These are phyloP conservation scores for Flagelloscypha sp. DNA, from an alignment of 768 basidiomycete genomes.

Conservation along the genomic window DNA sequence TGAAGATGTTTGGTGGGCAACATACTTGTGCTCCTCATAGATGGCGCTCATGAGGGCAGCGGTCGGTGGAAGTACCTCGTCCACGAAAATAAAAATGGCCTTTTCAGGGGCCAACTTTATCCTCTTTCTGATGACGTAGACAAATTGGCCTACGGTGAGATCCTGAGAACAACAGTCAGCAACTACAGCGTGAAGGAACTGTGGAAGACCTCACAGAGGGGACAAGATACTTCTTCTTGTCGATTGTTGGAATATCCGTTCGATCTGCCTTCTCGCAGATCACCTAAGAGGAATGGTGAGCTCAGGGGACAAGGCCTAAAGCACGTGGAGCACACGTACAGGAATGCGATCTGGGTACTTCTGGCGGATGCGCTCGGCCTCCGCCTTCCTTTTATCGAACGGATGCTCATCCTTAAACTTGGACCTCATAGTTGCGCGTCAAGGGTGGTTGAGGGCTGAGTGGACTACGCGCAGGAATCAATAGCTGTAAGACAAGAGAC, in stretches of 20 bases:
- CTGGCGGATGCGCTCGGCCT: slow-evolving; percentile 96
- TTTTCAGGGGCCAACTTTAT: slow-evolving; percentile 99
- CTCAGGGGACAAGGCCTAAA: slow-evolving; percentile 4
- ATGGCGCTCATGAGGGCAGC: slow-evolving; percentile 98
- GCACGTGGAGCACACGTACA: slow-evolving; percentile 40
- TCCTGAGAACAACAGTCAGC: slow-evolving; percentile 43
- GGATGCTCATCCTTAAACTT: slow-evolving; percentile 99
- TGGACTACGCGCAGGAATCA: slow-evolving; percentile 2
- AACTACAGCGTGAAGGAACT: background rate
- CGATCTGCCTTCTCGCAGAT: slow-evolving; percentile 99
- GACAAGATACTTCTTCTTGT: slow-evolving; percentile 99
- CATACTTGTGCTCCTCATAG: slow-evolving; percentile 99
- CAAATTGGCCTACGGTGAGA: slow-evolving; percentile 95
- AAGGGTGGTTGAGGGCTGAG: slow-evolving; percentile 1
- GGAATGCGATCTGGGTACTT: slow-evolving; percentile 99
- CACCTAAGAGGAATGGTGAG: slow-evolving; percentile 48
- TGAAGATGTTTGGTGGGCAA: slow-evolving; percentile 11
- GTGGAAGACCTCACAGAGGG: slow-evolving; percentile 63
- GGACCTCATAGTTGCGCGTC: slow-evolving; percentile 58
- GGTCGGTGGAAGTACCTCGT: slow-evolving; percentile 96
- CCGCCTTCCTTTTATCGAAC: slow-evolving; percentile 99
- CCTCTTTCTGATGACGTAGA: slow-evolving; percentile 98
- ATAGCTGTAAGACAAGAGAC: too few species aligned
- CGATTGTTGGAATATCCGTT: slow-evolving; percentile 97
- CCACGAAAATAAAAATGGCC: slow-evolving; percentile 99